Evolutionary conservation across 805 yeast genomes (phyloP).

Genomic region (Kazachstania taianensis): DNA sequence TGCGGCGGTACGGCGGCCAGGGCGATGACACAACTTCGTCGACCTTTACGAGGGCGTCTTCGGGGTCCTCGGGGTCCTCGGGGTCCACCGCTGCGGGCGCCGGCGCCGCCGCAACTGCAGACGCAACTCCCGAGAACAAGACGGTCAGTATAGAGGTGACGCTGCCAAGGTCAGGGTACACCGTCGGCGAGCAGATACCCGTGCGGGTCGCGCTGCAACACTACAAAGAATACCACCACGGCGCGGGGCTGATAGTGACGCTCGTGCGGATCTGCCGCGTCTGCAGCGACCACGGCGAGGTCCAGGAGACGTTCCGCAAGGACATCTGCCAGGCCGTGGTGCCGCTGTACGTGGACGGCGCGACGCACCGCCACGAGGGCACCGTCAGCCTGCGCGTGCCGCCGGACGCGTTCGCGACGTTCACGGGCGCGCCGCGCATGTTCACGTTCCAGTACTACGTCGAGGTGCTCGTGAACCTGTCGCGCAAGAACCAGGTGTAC

Average conservation of each 20-base stretch:
- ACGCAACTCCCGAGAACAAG: slow-evolving; percentile 4
- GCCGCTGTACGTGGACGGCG: slow-evolving; percentile 66
- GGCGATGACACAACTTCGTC: slow-evolving; percentile 2
- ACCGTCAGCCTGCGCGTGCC: slow-evolving; percentile 65
- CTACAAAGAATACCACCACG: slow-evolving; percentile 55
- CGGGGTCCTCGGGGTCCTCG: too few relatives aligned
- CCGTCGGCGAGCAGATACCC: slow-evolving; percentile 73
- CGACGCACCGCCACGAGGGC: slow-evolving; percentile 44
- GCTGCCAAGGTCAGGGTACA: slow-evolving; percentile 54
- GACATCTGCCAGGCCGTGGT: slow-evolving; percentile 69
- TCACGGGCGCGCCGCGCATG: slow-evolving; percentile 45
- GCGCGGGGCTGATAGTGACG: slow-evolving; percentile 69
- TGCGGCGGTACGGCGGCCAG: slow-evolving; percentile 9
- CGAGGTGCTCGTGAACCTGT: slow-evolving; percentile 73
- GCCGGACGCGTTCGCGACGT: slow-evolving; percentile 78
- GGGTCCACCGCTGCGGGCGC: not conserved
- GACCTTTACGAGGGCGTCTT: slow-evolving; percentile 1
- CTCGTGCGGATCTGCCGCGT: slow-evolving; percentile 71
- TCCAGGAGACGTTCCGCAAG: slow-evolving; percentile 56
- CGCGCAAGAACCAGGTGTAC: slow-evolving; percentile 42
- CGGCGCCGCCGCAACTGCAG: not conserved
- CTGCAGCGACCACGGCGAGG: slow-evolving; percentile 44
- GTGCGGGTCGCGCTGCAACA: slow-evolving; percentile 59
- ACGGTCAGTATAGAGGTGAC: slow-evolving; percentile 36
- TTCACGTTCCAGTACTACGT: slow-evolving; percentile 78